Evolutionary conservation across 2,329 filamentous ascomycete species (phyloP).

Genomic region (Acrodontium crateriforme): DNA sequence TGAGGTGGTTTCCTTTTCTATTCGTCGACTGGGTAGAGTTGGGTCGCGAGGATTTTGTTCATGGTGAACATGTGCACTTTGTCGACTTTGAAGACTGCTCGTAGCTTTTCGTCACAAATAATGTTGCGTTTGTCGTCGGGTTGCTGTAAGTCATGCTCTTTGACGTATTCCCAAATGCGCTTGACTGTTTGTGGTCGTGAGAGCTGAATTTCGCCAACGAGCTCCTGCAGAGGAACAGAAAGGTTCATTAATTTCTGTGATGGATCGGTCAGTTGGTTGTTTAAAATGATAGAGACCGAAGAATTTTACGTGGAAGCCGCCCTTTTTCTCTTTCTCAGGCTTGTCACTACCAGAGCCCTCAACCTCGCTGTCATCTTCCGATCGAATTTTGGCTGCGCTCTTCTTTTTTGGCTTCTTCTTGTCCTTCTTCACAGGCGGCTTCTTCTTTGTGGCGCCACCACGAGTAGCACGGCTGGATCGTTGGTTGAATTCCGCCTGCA

Average conservation of each 20-base stretch:
- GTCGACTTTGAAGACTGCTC: conserved; percentile 79
- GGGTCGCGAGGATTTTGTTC: conserved; percentile 88
- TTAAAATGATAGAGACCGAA: background rate
- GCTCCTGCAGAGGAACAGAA: conserved; percentile 52
- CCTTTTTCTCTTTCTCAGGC: conserved; percentile 57
- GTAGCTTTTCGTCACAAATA: conserved; percentile 79
- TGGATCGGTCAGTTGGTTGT: too few relatives aligned
- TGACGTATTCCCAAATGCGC: conserved; percentile 92
- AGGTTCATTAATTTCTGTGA: conserved; percentile 69
- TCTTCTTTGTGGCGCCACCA: conserved; percentile 48
- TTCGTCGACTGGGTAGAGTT: conserved; percentile 79
- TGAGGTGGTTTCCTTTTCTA: too few relatives aligned
- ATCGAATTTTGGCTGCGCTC: conserved; percentile 55
- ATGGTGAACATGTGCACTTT: conserved; percentile 98
- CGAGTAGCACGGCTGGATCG: conserved; percentile 58
- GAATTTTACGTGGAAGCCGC: conserved; percentile 65
- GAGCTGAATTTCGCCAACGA: conserved; percentile 62
- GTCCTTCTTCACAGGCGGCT: conserved; percentile 44
- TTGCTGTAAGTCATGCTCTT: conserved; percentile 75
- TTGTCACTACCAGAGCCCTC: conserved; percentile 35
- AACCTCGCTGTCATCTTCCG: conserved; percentile 67
- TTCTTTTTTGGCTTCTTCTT: conserved; percentile 60
- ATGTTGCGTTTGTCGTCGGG: conserved; percentile 87
- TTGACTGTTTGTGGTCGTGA: conserved; percentile 94
- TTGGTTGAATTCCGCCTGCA: conserved; percentile 86